Percentiles rank a stretch among this genome's conserved stretches.
These are phyloP conservation scores for Biscogniauxia mediterranea DNA, from an alignment of 2,329 filamentous ascomycete species.

Conservation along the genomic window DNA sequence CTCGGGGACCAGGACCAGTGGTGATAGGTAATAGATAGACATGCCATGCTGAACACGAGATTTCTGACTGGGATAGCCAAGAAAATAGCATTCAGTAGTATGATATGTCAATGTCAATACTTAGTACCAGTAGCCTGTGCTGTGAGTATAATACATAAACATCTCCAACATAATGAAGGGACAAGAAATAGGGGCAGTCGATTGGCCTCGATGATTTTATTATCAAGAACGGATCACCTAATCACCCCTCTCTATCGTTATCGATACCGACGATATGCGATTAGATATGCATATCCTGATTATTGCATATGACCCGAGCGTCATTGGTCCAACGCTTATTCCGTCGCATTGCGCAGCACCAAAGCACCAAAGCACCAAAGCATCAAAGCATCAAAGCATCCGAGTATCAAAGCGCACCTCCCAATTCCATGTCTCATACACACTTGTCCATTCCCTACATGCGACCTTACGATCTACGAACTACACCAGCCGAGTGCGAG, in stretches of 20 bases:
- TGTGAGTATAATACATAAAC: too few species aligned
- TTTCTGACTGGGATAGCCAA: too few species aligned
- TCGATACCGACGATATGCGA: conserved; percentile 6
- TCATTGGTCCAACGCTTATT: background rate
- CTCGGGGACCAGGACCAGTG: too few species aligned
- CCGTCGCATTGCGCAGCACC: background rate
- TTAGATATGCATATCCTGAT: background rate
- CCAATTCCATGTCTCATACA: background rate
- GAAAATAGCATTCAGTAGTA: too few species aligned
- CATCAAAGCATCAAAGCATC: background rate
- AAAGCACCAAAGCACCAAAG: too few species aligned
- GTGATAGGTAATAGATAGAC: too few species aligned
- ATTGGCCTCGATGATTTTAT: background rate
- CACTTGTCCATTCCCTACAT: background rate
- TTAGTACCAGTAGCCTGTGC: too few species aligned
- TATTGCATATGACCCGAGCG: background rate
- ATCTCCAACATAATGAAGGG: too few species aligned
- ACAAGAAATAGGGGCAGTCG: too few species aligned
- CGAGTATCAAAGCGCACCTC: background rate
- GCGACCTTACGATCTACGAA: background rate
- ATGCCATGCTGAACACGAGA: too few species aligned
- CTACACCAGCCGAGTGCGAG: background rate
- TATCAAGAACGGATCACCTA: background rate
- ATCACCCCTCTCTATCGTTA: background rate
- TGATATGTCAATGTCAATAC: too few species aligned